Evolutionary conservation across 768 basidiomycete species (phyloP), one percentile per base, ranked within the genome.

Genomic region (Mycena capillaripes): DNA sequence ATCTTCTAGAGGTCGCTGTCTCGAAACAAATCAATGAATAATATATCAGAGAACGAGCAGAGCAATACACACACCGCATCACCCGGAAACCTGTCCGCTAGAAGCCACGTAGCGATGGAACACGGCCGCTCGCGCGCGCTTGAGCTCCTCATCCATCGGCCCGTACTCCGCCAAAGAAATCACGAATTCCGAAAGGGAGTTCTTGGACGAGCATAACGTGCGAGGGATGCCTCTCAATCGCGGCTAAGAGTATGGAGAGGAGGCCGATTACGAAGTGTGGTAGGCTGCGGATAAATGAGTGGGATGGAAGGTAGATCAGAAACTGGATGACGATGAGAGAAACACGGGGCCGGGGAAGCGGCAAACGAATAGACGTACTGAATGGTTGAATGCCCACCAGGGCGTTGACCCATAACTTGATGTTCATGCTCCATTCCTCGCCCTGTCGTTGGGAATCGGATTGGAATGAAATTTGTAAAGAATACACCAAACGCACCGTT

Each of bases 171-270:
- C 48, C 48, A 50, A 50, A 50, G 48, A 50, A 50, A 27, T 23
- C 34, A 6, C 34, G 34, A 36, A 36, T 36, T 36, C 7, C 34
- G 34, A 36, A 36, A 36, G 34, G 34, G 48, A 23, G n/a, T 50
- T 50, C 8, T 2, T 50, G 48, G 48, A n/a, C n/a, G n/a, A n/a
- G n/a, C n/a, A n/a, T n/a, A n/a, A 23, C 10, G 48, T 50, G 48
- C 48, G 48, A 50, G 48, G 48, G 48, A 50, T 50, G 48, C 42
- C 42, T 50, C 48, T 50, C 48, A 44, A 50, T 50, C n/a, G n/a
- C n/a, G n/a, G n/a, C n/a, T n/a, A n/a, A n/a, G n/a, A n/a, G n/a
- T n/a, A n/a, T n/a, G n/a, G n/a, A 23, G 2, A 16, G 48, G n/a
- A 11, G 16, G 42, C 42, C 48, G 48, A 50, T 50, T 50, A 50